Conservation (phyloP, 176 grass and related monocot species). For the Hordeum marinum region DNA sequence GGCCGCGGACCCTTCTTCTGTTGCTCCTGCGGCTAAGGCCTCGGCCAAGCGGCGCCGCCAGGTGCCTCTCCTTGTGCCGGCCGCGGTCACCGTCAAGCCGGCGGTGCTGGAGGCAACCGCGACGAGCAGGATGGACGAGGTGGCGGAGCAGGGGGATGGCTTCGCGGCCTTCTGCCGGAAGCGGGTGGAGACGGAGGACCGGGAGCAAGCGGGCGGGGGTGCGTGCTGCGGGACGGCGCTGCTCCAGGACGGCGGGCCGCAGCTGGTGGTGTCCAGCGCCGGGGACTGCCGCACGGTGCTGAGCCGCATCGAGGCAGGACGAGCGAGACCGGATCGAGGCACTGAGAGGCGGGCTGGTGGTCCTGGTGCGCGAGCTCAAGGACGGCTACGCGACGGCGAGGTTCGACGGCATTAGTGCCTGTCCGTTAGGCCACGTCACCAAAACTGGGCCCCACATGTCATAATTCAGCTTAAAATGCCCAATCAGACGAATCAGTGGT, state of each 20-base stretch:
- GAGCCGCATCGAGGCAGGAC: not conserved
- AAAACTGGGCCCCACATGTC: too few species aligned
- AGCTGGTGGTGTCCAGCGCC: not conserved
- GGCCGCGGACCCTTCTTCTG: not conserved
- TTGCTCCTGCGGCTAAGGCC: not conserved
- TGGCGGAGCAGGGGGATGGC: not conserved
- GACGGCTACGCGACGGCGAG: too few species aligned
- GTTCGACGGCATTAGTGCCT: too few species aligned
- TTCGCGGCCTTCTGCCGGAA: constrained; percentile 4
- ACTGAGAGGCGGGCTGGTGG: too few species aligned
- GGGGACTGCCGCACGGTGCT: constrained; percentile 8
- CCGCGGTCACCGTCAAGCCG: not conserved
- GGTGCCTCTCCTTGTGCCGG: not conserved
- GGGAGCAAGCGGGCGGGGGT: not conserved
- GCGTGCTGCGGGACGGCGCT: constrained; percentile 4
- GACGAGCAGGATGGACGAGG: not conserved
- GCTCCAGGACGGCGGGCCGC: not conserved
- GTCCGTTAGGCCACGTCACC: too few species aligned
- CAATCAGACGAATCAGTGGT: too few species aligned
- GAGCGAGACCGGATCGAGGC: too few species aligned
- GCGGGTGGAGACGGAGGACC: constrained; percentile 9
- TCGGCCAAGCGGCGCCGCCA: not conserved
- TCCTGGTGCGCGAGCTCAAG: too few species aligned
- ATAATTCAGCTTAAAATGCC: too few species aligned
- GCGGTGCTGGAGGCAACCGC: not conserved